phyloP scores from a whole-genome alignment of 257 asterid species.

The Nicotiana sylvestris region DNA sequence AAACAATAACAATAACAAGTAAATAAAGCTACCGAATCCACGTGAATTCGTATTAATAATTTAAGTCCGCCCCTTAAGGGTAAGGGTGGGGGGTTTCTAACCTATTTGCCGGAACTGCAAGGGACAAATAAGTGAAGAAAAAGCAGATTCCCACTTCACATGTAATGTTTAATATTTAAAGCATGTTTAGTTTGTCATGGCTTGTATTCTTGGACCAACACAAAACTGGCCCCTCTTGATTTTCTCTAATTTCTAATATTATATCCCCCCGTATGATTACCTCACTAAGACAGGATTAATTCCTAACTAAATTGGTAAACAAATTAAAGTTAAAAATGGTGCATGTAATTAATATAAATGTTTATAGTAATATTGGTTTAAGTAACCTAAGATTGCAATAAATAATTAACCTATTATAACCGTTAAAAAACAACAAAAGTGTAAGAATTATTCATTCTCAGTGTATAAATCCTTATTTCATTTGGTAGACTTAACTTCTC shows the following conservation, averaged over 20 bases:
- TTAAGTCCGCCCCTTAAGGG: too few relatives aligned
- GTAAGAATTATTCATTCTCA: neutral
- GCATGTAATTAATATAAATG: neutral
- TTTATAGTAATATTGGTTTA: neutral
- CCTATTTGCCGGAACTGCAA: slow-evolving; percentile 32
- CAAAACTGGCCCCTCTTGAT: slow-evolving; percentile 15
- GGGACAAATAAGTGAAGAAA: slow-evolving; percentile 27
- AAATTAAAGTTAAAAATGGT: too few relatives aligned
- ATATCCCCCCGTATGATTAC: slow-evolving; percentile 1
- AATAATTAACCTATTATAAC: neutral
- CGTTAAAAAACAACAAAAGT: neutral
- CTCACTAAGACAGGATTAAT: neutral
- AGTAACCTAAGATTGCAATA: neutral
- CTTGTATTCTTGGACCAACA: slow-evolving; percentile 27
- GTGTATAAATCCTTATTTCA: neutral
- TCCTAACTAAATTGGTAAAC: neutral
- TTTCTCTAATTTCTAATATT: slow-evolving; percentile 1
- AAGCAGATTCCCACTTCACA: slow-evolving; percentile 44
- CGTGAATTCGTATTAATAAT: too few relatives aligned
- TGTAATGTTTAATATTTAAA: slow-evolving; percentile 22
- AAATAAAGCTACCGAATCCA: too few relatives aligned
- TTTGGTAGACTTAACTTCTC: neutral
- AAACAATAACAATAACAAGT: too few relatives aligned
- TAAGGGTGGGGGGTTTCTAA: neutral
- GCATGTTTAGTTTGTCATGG: slow-evolving; percentile 34